These are phyloP conservation scores for Metschnikowia hibisci DNA, from an alignment of 805 yeast species.

Conservation along the genomic window DNA sequence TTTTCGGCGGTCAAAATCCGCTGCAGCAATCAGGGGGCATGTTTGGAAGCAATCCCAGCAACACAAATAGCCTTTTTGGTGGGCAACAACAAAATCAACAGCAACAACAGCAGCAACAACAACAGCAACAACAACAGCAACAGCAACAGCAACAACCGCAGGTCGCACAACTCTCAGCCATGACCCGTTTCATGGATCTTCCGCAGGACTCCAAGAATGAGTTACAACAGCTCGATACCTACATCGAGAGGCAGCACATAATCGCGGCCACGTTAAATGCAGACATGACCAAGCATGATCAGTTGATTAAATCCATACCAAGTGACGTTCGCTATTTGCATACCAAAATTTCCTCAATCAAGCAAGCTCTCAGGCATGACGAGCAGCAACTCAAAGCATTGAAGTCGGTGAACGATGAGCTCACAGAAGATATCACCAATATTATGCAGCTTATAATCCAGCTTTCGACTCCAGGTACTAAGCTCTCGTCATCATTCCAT, in stretches of 20 bases:
- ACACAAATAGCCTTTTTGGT: conserved; percentile 14
- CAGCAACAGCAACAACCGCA: conserved; percentile 43
- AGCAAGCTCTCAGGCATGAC: conserved; percentile 57
- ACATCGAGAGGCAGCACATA: conserved; percentile 68
- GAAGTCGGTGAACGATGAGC: conserved; percentile 37
- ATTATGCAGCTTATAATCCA: conserved; percentile 53
- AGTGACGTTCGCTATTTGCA: conserved; percentile 63
- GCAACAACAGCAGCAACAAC: conserved; percentile 8
- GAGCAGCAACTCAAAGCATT: conserved; percentile 32
- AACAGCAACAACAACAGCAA: conserved; percentile 12
- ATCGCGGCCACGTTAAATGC: conserved; percentile 65
- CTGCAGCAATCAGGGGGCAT: conserved; percentile 7
- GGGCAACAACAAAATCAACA: conserved; percentile 8
- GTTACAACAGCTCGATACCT: conserved; percentile 65
- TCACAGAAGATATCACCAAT: conserved; percentile 48
- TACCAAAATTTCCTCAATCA: conserved; percentile 58
- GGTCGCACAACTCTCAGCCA: conserved; percentile 54
- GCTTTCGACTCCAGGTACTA: conserved; percentile 51
- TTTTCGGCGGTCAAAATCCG: conserved; percentile 26
- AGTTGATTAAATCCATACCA: conserved; percentile 66
- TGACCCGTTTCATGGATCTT: conserved; percentile 71
- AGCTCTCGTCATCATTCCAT: conserved; percentile 51
- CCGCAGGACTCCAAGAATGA: conserved; percentile 70
- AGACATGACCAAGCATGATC: conserved; percentile 58
- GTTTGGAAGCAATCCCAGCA: conserved; percentile 12